Evolutionary conservation across 2,329 filamentous ascomycete genomes (phyloP), one percentile per base, ranked within the genome.

Genomic region (Diplocarpon rosae): DNA sequence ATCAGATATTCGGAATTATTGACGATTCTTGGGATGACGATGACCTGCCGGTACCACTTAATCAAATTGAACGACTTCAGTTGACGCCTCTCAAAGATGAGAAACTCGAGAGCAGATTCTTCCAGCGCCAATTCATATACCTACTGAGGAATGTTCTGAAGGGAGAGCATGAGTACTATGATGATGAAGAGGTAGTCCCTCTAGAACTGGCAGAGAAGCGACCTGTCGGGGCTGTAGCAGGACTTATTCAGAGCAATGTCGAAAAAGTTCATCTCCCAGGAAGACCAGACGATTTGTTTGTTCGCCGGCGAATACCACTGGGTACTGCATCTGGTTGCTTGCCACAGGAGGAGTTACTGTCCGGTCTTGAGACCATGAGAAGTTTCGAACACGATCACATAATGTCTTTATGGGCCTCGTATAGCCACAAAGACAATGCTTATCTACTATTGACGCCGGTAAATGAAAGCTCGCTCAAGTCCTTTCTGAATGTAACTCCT

Each of bases 11-110:
- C 56, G 75, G 75, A 34, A 69, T 85, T 42, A 77, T 87, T 46
- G 83, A 88, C 62, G 78, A 83, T 57, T 82, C 79, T 16, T 86
- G 82, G 82, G 80, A 84, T 53, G 84, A 89, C 56, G 72, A 77
- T 42, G 83, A 89, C 63, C 67, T 89, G 34, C 84, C 84, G 5
- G 70, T 88, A 38, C 68, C 77, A 4, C 66, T 75, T 42, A 78
- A 83, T 40, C 75, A 83, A 47, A 72, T 87, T 37, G 71, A 74
- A 53, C 73, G 74, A 37, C 70, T 87, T 14, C 69, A 72, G 27
- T 66, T 86, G 35, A 76, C 76, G 0, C 69, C 72, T 16, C 64
- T 68, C 17, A 72, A 70, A 39, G 75, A 85, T 59, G 73, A 78
- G 46, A 73, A 71, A 44, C 59, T 83, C n/a, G 79, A 84, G 54